Percentiles rank a stretch among this genome's conserved stretches.
Conservation (phyloP, 1,284 basidiomycete genomes). For the Ustilago tritici region DNA sequence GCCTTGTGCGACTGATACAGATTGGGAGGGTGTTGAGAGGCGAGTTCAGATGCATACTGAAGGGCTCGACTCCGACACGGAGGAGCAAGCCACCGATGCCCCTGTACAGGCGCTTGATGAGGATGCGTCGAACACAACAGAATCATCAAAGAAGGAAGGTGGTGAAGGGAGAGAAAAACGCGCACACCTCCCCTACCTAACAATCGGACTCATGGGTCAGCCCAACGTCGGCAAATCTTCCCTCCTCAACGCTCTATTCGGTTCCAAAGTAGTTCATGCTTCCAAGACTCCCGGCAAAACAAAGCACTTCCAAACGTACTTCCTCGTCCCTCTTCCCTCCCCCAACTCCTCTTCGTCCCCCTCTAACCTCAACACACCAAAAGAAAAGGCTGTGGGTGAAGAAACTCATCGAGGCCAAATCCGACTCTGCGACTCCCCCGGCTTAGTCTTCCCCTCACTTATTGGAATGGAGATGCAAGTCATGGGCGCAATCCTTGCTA, state of each 20-base stretch:
- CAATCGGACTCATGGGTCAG: conserved; percentile 73
- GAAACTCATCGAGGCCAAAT: conserved; percentile 39
- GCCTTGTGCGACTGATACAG: conserved; percentile 54
- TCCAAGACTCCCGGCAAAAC: conserved; percentile 93
- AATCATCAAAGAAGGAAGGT: background rate
- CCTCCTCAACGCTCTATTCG: conserved; percentile 88
- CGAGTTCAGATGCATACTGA: conserved; percentile 44
- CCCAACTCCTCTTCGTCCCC: conserved; percentile 79
- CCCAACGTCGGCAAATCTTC: conserved; percentile 95
- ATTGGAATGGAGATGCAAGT: conserved; percentile 73
- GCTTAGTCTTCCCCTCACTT: conserved; percentile 76
- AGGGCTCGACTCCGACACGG: conserved; percentile 7
- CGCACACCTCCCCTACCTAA: conserved; percentile 46
- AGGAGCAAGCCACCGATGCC: background rate
- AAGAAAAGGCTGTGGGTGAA: conserved; percentile 47
- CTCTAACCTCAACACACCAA: background rate
- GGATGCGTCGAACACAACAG: too few relatives aligned
- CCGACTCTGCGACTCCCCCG: conserved; percentile 54
- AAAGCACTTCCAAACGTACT: conserved; percentile 89
- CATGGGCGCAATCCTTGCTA: conserved; percentile 84
- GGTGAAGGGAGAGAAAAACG: conserved; percentile 18
- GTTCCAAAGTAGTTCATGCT: conserved; percentile 82
- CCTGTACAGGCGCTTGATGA: background rate
- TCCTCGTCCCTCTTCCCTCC: conserved; percentile 85
- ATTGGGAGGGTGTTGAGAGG: conserved; percentile 52